Base-by-base conservation (phyloP, 257 asterid genomes). In the Plectranthus barbatus region DNA sequence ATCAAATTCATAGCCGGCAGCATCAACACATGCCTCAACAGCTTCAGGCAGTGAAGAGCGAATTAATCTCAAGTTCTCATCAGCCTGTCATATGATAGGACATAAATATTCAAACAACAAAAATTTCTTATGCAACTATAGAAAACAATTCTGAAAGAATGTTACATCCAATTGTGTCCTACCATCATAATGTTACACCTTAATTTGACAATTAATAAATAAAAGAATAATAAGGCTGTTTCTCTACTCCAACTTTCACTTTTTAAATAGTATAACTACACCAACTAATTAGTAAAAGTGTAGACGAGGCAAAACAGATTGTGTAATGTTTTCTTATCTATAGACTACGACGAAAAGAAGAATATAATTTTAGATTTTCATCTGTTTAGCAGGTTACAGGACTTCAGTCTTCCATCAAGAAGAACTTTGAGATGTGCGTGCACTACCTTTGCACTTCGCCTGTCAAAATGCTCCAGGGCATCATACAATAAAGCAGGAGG, bases 401-500 rank as follows among this genome's bases (percentile, higher is more conserved):
- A 26, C 31, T 26, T 26, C 31, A 26, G 5, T 26, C 2, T 26
- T 26, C 31, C 2, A 26, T 5, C 2, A 26, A 26, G 31, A 26
- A 5, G 31, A 26, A 5, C 5, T 26, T 26, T 26, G 8, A 66
- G 48, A 2, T 24, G 36, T 18, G 47, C 42, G 50, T n/a, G 40
- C 46, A 68, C 37, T 78, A 93, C 99, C 94, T 93, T 90, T 63
- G 99, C 91, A 82, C 99, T 90, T 71, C 76, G 80, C 71, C 94
- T 70, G 77, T 93, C 97, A 84, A 85, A 93, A 80, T 90, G 97
- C 77, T 93, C 99, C 59, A 90, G 82, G 29, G 97, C 97, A 74
- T 93, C 99, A 74, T 82, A 93, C 61, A 93, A 76, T 59, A 93
- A 83, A 71, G 99, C 97, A 71, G 97, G 84, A 71, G 99, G 96